phyloP scores from a whole-genome alignment of 192 early-diverging fungal species.

The Podila horticola region DNA sequence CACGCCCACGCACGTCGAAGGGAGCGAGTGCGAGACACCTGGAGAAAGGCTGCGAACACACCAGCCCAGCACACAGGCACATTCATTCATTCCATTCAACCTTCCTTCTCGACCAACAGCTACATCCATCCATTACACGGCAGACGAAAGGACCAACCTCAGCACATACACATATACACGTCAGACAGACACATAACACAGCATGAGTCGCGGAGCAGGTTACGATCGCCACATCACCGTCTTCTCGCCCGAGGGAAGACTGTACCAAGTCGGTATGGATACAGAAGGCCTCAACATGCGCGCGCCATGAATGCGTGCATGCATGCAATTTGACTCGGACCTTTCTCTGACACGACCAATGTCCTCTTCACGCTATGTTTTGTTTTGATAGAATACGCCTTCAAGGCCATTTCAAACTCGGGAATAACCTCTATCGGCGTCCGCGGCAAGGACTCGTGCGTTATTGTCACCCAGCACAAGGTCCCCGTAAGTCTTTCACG shows the following conservation, averaged over 20 bases:
- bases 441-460: slow-evolving; percentile 93
- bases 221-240: slow-evolving; percentile 99
- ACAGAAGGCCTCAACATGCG: background rate
- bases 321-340: background rate
- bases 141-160: background rate
- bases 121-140: background rate
- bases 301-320: background rate
- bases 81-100: slow-evolving; percentile 1
- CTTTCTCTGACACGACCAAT: no score
- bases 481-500: slow-evolving; percentile 69
- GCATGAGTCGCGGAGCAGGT: slow-evolving; percentile 66
- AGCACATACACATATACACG: background rate
- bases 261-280: slow-evolving; percentile 97
- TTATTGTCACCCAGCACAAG: slow-evolving; percentile 98
- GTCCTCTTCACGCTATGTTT: background rate
- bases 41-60: background rate
- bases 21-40: background rate
- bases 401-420: slow-evolving; percentile 99
- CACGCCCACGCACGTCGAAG: background rate
- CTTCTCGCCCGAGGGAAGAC: slow-evolving; percentile 98
- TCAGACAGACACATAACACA: slow-evolving; percentile 13
- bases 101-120: background rate
- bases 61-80: background rate
- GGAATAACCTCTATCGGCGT: slow-evolving; percentile 97
- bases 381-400: slow-evolving; percentile 89